Evolutionary conservation across 169 alveolate species (phyloP).

Genomic region (Babesia gibsoni): DNA sequence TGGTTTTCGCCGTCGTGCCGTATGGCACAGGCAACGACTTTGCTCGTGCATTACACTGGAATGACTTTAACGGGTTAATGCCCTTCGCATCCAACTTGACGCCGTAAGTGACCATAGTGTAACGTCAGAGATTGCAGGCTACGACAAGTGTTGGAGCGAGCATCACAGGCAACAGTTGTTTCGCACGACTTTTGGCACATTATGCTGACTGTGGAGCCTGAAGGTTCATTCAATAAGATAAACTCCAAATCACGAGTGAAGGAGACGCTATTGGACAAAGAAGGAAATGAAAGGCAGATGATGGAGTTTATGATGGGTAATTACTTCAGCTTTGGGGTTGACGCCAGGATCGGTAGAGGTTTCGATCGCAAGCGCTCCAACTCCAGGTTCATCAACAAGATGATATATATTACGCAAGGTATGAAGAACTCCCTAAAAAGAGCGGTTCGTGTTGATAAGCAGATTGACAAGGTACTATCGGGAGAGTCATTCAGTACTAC

Average conservation of each 20-base stretch:
- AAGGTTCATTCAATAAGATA: conserved; percentile 82
- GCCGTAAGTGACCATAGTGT: conserved; percentile 40
- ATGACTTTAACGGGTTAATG: conserved; percentile 67
- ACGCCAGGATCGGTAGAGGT: conserved; percentile 90
- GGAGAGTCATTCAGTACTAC: conserved; percentile 52
- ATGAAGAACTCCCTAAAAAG: conserved; percentile 74
- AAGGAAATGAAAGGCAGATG: conserved; percentile 15
- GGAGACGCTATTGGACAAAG: conserved; percentile 52
- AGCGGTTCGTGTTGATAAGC: conserved; percentile 55
- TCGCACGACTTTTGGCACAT: conserved; percentile 90
- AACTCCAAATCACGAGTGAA: conserved; percentile 68
- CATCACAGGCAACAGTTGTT: conserved; percentile 74
- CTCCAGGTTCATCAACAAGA: conserved; percentile 72
- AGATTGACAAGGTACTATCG: conserved; percentile 68
- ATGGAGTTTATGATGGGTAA: conserved; percentile 82
- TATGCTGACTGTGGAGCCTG: conserved; percentile 74
- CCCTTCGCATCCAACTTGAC: conserved; percentile 75
- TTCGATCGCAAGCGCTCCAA: conserved; percentile 85
- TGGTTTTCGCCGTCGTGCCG: conserved; percentile 88
- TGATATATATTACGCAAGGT: conserved; percentile 73
- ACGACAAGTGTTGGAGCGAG: conserved; percentile 68
- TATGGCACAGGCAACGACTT: conserved; percentile 95
- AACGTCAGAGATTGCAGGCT: conserved; percentile 37
- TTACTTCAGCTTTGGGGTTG: conserved; percentile 91
- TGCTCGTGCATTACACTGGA: conserved; percentile 90